These are phyloP conservation scores for Purpureocillium lavendulum DNA, from an alignment of 2,329 filamentous ascomycete species.

Conservation along the genomic window DNA sequence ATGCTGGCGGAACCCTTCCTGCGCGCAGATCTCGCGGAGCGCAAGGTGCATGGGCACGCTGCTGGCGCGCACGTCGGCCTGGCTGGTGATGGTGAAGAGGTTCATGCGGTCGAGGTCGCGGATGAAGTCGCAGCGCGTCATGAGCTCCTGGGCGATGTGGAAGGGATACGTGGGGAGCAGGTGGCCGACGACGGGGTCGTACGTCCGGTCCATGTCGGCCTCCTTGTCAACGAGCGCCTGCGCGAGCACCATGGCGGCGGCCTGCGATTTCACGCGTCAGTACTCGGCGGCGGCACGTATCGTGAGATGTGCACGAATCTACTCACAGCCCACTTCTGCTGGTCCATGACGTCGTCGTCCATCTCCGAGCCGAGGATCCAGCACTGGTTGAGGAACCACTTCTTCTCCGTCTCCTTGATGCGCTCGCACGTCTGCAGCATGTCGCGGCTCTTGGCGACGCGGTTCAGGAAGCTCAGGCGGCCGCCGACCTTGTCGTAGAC, in stretches of 20 bases:
- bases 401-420: constrained; percentile 61
- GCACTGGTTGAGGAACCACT: constrained; percentile 71
- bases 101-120: constrained; percentile 88
- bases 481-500: constrained; percentile 86
- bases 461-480: constrained; percentile 77
- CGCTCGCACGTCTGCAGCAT: constrained; percentile 74
- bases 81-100: constrained; percentile 86
- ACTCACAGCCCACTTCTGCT: constrained; percentile 88
- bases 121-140: constrained; percentile 95
- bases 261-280: constrained; percentile 33
- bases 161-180: constrained; percentile 73
- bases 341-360: constrained; percentile 98
- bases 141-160: constrained; percentile 79
- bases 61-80: constrained; percentile 81
- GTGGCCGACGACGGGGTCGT: constrained; percentile 60
- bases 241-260: constrained; percentile 88
- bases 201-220: constrained; percentile 54
- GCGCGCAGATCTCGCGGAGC: constrained; percentile 72
- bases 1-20: constrained; percentile 72
- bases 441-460: constrained; percentile 76
- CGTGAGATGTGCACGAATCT: neutral
- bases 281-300: too few species aligned
- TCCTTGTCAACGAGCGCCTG: constrained; percentile 83
- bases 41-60: constrained; percentile 94
- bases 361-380: constrained; percentile 65